Conservation (phyloP, 495 filamentous ascomycete genomes). For the Aspergillus sclerotioniger region DNA sequence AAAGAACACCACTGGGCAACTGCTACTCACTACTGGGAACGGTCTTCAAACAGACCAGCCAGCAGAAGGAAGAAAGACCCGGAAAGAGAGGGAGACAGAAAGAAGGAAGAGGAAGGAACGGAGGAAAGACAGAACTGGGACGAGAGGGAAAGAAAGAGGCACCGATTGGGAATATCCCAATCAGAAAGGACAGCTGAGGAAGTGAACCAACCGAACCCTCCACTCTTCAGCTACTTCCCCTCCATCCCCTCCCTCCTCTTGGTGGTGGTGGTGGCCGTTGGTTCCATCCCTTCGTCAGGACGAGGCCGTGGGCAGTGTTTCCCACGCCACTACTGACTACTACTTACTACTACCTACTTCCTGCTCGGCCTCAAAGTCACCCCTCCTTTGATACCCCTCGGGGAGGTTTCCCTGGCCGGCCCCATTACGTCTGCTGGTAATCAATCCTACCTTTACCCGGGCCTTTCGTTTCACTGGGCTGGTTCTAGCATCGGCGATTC, state of each 20-base stretch:
- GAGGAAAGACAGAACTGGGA: slow-evolving; percentile 1
- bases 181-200: too few relatives aligned
- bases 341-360: not conserved
- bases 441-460: not conserved
- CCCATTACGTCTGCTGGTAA: not conserved
- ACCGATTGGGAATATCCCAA: slow-evolving; percentile 14
- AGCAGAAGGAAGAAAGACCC: not conserved
- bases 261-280: too few relatives aligned
- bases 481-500: not conserved
- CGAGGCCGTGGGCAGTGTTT: not conserved
- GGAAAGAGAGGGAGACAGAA: slow-evolving; percentile 2
- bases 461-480: not conserved
- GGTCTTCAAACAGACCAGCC: not conserved
- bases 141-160: slow-evolving; percentile 5
- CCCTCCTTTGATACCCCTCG: slow-evolving; percentile 8
- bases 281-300: too few relatives aligned
- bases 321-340: not conserved
- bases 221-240: too few relatives aligned
- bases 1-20: not conserved
- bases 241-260: too few relatives aligned
- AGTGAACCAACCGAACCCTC: too few relatives aligned
- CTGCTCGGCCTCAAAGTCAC: slow-evolving; percentile 4
- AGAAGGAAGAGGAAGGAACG: slow-evolving; percentile 1
- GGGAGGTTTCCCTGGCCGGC: slow-evolving; percentile 5
- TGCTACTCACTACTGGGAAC: not conserved